Conservation (phyloP, 2,329 filamentous ascomycete genomes). For the Aspergillus hiratsukae region DNA sequence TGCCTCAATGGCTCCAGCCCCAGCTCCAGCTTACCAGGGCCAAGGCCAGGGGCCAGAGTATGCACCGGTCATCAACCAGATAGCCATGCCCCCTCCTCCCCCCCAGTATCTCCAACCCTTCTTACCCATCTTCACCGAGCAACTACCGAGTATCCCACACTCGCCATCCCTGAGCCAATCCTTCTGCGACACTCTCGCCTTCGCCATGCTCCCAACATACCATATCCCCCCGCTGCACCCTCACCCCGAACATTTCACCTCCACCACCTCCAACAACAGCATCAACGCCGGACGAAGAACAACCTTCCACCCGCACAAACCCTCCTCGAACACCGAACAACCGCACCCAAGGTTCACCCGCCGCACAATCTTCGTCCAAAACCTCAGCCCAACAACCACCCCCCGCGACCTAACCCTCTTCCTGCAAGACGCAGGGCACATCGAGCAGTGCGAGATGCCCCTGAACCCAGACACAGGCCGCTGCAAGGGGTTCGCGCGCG, state of each 20-base stretch:
- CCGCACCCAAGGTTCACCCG: constrained; percentile 3
- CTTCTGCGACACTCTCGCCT: constrained; percentile 24
- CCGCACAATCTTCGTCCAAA: constrained; percentile 25
- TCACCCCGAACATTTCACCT: not conserved
- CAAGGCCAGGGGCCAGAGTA: constrained; percentile 22
- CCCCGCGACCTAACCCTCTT: constrained; percentile 23
- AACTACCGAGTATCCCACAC: constrained; percentile 22
- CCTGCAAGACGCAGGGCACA: constrained; percentile 24
- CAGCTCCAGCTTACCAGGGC: constrained; percentile 19
- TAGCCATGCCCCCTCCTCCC: constrained; percentile 14
- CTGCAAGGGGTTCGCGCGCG: constrained; percentile 23
- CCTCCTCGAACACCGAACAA: not conserved
- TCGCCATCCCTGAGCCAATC: constrained; percentile 26
- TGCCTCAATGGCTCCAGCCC: constrained; percentile 5
- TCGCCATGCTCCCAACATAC: constrained; percentile 27
- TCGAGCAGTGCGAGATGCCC: constrained; percentile 32
- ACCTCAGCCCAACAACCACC: constrained; percentile 27
- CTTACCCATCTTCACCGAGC: constrained; percentile 26
- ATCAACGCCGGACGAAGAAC: not conserved
- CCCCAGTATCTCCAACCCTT: constrained; percentile 15
- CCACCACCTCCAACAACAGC: constrained; percentile 4
- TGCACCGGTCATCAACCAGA: constrained; percentile 18
- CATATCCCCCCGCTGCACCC: constrained; percentile 16
- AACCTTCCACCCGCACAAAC: constrained; percentile 4
- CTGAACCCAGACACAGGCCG: constrained; percentile 18